A percentile compares a stretch with the other conserved stretches of the same genome.
phyloP scores from a whole-genome alignment of 2,329 filamentous ascomycete genomes.

The Zarea fungicola region DNA sequence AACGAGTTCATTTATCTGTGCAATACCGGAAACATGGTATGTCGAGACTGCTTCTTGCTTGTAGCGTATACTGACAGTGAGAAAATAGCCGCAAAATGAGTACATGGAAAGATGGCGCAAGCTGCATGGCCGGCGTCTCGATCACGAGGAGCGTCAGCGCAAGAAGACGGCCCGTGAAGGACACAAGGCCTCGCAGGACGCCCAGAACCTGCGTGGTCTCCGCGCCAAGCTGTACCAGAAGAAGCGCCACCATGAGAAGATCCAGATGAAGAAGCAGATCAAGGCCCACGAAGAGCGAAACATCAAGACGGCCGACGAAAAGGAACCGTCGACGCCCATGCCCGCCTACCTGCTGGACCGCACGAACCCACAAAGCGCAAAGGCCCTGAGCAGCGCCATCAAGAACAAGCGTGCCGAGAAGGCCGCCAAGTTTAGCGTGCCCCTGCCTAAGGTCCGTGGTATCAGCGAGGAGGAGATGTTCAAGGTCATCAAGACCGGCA shows the following conservation, averaged over 20 bases:
- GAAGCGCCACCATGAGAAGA: constrained; percentile 95
- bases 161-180: constrained; percentile 85
- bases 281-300: constrained; percentile 94
- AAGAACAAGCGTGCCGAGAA: constrained; percentile 95
- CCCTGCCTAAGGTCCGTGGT: constrained; percentile 83
- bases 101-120: constrained; percentile 64
- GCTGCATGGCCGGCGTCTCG: constrained; percentile 49
- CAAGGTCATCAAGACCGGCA: constrained; percentile 91
- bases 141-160: constrained; percentile 82
- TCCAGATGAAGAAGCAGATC: constrained; percentile 94
- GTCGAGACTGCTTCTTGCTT: constrained; percentile 1
- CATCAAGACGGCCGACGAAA: constrained; percentile 78
- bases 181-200: constrained; percentile 82
- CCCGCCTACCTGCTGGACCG: constrained; percentile 93
- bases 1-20: constrained; percentile 18
- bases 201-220: constrained; percentile 88
- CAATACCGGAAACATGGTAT: constrained; percentile 30
- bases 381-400: constrained; percentile 77
- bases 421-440: constrained; percentile 87
- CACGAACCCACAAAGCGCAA: constrained; percentile 49
- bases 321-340: constrained; percentile 75
- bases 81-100: constrained; percentile 67
- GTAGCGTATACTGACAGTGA: neutral
- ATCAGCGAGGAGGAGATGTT: constrained; percentile 98
- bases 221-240: constrained; percentile 90